These are phyloP conservation scores for Tylopilus rubrobrunneus DNA, from an alignment of 768 basidiomycete genomes.

Conservation along the genomic window DNA sequence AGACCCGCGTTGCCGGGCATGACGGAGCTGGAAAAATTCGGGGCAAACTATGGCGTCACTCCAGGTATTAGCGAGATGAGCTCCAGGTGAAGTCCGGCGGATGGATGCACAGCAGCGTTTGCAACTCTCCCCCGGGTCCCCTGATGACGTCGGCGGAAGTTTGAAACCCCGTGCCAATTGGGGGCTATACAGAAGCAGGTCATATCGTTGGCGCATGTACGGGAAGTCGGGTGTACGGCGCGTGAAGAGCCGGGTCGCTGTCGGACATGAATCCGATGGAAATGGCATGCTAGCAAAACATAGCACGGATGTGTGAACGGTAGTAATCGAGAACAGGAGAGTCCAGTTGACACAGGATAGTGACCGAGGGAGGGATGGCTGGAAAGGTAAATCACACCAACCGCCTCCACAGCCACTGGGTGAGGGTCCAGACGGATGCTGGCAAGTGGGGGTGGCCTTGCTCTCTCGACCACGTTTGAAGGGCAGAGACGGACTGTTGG, in stretches of 20 bases:
- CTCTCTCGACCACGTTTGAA: slow-evolving; percentile 6
- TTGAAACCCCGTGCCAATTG: no score
- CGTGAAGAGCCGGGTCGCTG: slow-evolving; percentile 11
- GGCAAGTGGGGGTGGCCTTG: not conserved
- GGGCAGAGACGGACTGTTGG: slow-evolving; percentile 17
- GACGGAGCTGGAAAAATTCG: not conserved
- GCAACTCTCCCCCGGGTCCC: no score
- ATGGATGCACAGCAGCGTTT: not conserved
- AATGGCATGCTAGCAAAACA: not conserved
- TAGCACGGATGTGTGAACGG: not conserved
- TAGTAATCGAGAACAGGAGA: not conserved
- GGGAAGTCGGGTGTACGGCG: slow-evolving; percentile 1
- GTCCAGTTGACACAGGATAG: not conserved
- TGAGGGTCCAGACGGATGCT: slow-evolving; percentile 4
- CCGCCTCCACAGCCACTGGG: slow-evolving; percentile 19
- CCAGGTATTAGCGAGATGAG: slow-evolving; percentile 11
- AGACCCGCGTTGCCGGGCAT: slow-evolving; percentile 8
- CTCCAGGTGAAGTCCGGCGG: slow-evolving; percentile 3
- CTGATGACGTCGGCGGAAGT: slow-evolving; percentile 15
- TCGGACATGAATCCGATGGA: slow-evolving; percentile 6
- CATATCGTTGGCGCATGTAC: not conserved
- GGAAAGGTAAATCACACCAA: slow-evolving; percentile 23
- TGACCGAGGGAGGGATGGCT: not conserved
- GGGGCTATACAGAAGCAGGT: slow-evolving; percentile 4
- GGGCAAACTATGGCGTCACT: slow-evolving; percentile 8